Evolutionary conservation across 2,329 filamentous ascomycete genomes (phyloP).

Genomic region (Monosporascus sp.): DNA sequence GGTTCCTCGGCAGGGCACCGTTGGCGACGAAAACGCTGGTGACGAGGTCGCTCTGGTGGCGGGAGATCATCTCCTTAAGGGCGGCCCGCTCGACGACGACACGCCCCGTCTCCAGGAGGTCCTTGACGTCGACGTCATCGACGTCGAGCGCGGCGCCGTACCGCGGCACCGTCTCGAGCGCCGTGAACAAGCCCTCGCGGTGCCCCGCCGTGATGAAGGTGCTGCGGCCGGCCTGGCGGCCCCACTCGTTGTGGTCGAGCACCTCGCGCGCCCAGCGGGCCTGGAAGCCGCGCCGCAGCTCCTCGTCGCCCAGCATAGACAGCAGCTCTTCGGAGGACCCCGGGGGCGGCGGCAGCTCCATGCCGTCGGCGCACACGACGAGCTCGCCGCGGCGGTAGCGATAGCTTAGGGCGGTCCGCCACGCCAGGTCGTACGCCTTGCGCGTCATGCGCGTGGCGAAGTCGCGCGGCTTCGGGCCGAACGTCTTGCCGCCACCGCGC

Average conservation of each 20-base stretch:
- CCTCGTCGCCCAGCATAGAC: constrained; percentile 36
- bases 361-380: constrained; percentile 72
- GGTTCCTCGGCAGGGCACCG: constrained; percentile 20
- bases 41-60: constrained; percentile 64
- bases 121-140: constrained; percentile 90
- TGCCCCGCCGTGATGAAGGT: constrained; percentile 64
- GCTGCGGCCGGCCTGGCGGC: constrained; percentile 60
- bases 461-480: constrained; percentile 88
- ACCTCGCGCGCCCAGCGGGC: constrained; percentile 61
- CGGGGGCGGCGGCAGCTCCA: constrained; percentile 57
- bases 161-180: constrained; percentile 57
- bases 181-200: constrained; percentile 59
- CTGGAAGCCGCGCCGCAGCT: constrained; percentile 50
- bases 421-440: constrained; percentile 94
- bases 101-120: constrained; percentile 77
- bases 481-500: constrained; percentile 78
- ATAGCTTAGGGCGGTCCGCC: constrained; percentile 89
- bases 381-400: constrained; percentile 83
- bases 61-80: constrained; percentile 65
- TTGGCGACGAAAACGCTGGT: constrained; percentile 38
- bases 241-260: constrained; percentile 66
- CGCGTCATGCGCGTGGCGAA: constrained; percentile 77
- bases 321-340: constrained; percentile 27
- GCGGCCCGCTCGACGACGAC: constrained; percentile 82
- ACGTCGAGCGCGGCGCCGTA: constrained; percentile 66